Percentiles rank a stretch among this genome's conserved stretches.
These are phyloP conservation scores for Penicillium expansum DNA, from an alignment of 2,329 filamentous ascomycete genomes.

Conservation along the genomic window DNA sequence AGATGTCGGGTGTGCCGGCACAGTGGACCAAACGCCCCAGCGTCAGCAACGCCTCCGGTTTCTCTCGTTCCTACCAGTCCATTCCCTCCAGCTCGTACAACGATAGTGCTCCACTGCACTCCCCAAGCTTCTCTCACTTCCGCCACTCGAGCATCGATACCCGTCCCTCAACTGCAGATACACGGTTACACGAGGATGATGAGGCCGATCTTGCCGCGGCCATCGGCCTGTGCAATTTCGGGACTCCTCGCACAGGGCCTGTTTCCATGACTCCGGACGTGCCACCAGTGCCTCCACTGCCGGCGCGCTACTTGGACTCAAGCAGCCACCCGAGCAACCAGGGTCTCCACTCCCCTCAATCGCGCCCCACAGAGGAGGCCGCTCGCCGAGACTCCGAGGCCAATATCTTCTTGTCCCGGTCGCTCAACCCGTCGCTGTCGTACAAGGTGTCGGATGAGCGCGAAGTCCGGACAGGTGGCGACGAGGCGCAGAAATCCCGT, in stretches of 20 bases:
- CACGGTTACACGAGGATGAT: conserved; percentile 71
- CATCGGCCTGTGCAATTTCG: conserved; percentile 84
- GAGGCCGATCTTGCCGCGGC: conserved; percentile 86
- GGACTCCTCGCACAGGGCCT: conserved; percentile 68
- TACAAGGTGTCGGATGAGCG: conserved; percentile 52
- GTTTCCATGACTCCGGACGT: conserved; percentile 66
- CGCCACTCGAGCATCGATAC: conserved; percentile 73
- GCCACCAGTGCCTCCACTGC: conserved; percentile 83
- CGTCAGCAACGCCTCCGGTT: conserved; percentile 44
- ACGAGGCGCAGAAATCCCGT: conserved; percentile 42
- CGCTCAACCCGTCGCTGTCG: conserved; percentile 46
- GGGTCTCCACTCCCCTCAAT: conserved; percentile 50
- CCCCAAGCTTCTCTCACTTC: conserved; percentile 54
- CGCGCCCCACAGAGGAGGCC: conserved; percentile 31
- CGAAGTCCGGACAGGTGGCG: conserved; percentile 68
- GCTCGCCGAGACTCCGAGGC: conserved; percentile 38
- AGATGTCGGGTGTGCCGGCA: conserved; percentile 51
- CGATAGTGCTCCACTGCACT: conserved; percentile 51
- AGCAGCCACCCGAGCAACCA: conserved; percentile 64
- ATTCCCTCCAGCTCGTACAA: conserved; percentile 57
- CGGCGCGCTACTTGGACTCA: conserved; percentile 69
- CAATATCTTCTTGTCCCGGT: conserved; percentile 43
- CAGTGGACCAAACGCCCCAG: conserved; percentile 58
- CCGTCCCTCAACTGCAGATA: conserved; percentile 76
- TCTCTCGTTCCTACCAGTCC: conserved; percentile 81